Conservation (phyloP, 768 basidiomycete genomes). For the Pisolithus microcarpus region DNA sequence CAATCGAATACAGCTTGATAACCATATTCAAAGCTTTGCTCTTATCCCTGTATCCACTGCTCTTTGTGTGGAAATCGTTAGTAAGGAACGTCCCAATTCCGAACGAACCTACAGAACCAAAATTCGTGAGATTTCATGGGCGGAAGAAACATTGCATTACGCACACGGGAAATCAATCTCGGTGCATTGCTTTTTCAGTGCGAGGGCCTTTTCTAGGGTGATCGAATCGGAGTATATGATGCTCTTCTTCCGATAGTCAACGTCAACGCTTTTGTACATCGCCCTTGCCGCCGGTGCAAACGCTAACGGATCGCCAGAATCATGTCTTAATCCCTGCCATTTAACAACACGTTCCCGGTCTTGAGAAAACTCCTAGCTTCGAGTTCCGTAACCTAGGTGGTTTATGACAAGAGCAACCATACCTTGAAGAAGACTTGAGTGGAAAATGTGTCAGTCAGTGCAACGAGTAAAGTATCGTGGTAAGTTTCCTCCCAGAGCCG, state of each 20-base stretch:
- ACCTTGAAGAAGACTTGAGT: slow-evolving; percentile 80
- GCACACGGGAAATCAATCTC: slow-evolving; percentile 64
- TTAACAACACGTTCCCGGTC: slow-evolving; percentile 54
- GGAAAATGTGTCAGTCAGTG: slow-evolving; percentile 94
- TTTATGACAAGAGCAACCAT: slow-evolving; percentile 4
- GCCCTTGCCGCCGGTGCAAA: slow-evolving; percentile 71
- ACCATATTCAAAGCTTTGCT: slow-evolving; percentile 91
- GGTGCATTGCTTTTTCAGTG: slow-evolving; percentile 63
- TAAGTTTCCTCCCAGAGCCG: slow-evolving; percentile 83
- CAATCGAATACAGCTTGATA: slow-evolving; percentile 78
- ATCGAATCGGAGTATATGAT: slow-evolving; percentile 85
- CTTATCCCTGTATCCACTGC: slow-evolving; percentile 42
- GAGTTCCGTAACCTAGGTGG: not conserved
- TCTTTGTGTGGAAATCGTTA: slow-evolving; percentile 67
- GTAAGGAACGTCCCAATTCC: slow-evolving; percentile 92
- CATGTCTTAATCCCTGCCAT: slow-evolving; percentile 86
- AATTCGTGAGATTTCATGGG: not conserved
- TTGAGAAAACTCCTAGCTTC: slow-evolving; percentile 46
- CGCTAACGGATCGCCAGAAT: slow-evolving; percentile 84
- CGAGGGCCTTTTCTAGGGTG: slow-evolving; percentile 61
- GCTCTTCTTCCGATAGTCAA: slow-evolving; percentile 56
- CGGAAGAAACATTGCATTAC: not conserved
- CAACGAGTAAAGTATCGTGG: slow-evolving; percentile 50
- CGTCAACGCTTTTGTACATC: slow-evolving; percentile 63
- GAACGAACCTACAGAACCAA: slow-evolving; percentile 55